Evolutionary conservation across 2,329 filamentous ascomycete genomes (phyloP).

Genomic region (Phialophora tarda): DNA sequence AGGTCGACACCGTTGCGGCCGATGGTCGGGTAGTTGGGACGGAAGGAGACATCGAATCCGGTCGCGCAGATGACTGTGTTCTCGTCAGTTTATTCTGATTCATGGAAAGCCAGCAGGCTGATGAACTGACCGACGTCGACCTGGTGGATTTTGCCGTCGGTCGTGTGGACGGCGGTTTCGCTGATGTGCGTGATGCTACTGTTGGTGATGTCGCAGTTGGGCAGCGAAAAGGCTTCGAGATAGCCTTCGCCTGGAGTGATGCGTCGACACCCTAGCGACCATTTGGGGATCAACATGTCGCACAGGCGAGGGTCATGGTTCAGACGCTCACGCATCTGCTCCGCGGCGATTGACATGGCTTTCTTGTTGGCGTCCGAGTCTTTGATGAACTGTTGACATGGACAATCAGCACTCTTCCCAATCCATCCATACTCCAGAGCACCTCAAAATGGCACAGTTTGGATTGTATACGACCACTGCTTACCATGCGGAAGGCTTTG

Average conservation of each 20-base stretch:
- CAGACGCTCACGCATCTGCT: constrained; percentile 27
- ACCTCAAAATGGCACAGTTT: no score
- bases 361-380: constrained; percentile 24
- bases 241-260: constrained; percentile 59
- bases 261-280: constrained; percentile 51
- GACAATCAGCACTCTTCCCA: background rate
- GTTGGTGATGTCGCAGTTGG: constrained; percentile 45
- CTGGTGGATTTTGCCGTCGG: background rate
- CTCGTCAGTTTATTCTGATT: background rate
- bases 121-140: constrained; percentile 40
- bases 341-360: constrained; percentile 17
- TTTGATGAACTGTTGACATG: constrained; percentile 22
- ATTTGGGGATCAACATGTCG: constrained; percentile 39
- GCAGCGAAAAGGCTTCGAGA: constrained; percentile 53
- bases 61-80: constrained; percentile 47
- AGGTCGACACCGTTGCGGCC: constrained; percentile 42
- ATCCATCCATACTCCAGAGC: no score
- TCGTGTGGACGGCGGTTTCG: constrained; percentile 38
- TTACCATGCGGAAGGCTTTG: constrained; percentile 29
- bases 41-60: constrained; percentile 48
- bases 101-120: background rate
- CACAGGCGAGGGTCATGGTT: constrained; percentile 37
- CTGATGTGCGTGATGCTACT: constrained; percentile 47
- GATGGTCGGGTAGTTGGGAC: constrained; percentile 45
- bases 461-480: background rate